Evolutionary conservation across 306 rosid species (phyloP).

Genomic region (Begonia peltatifolia): DNA sequence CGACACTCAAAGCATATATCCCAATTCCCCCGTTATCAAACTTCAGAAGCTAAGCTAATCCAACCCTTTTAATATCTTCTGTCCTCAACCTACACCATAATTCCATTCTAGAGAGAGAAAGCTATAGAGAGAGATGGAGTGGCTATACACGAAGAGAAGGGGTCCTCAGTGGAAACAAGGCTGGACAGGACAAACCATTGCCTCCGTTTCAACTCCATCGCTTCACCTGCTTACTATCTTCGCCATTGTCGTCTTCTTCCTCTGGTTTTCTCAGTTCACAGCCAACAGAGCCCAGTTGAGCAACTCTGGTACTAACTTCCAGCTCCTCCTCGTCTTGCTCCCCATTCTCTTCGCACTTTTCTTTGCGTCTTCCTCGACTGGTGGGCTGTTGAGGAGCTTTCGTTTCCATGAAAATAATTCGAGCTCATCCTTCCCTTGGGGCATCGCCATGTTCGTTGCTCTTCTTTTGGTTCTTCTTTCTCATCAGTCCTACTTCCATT

Average conservation of each 20-base stretch:
- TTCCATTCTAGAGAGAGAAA: background rate
- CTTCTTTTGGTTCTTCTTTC: constrained; percentile 28
- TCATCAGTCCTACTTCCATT: constrained; percentile 31
- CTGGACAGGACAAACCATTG: constrained; percentile 31
- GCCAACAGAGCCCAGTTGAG: constrained; percentile 30
- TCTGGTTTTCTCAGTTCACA: constrained; percentile 44
- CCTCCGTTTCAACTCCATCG: constrained; percentile 44
- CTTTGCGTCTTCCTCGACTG: constrained; percentile 29
- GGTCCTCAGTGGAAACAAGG: constrained; percentile 59
- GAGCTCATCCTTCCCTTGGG: constrained; percentile 29
- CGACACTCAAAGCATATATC: constrained; percentile 77
- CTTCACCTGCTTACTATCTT: constrained; percentile 44
- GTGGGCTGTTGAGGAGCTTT: constrained; percentile 10
- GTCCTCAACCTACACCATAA: background rate
- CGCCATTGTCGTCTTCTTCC: constrained; percentile 43
- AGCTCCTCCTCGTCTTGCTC: constrained; percentile 32
- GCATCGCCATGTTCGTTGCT: constrained; percentile 26
- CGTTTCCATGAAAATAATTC: too few relatives aligned
- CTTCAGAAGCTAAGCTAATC: constrained; percentile 18
- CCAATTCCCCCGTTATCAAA: constrained; percentile 23
- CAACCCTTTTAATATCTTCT: background rate
- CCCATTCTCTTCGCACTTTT: constrained; percentile 33
- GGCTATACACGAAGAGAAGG: constrained; percentile 43
- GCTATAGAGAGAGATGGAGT: constrained; percentile 30
- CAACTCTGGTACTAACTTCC: constrained; percentile 24